phyloP scores from a whole-genome alignment of 768 basidiomycete species.

The Russula sp. region DNA sequence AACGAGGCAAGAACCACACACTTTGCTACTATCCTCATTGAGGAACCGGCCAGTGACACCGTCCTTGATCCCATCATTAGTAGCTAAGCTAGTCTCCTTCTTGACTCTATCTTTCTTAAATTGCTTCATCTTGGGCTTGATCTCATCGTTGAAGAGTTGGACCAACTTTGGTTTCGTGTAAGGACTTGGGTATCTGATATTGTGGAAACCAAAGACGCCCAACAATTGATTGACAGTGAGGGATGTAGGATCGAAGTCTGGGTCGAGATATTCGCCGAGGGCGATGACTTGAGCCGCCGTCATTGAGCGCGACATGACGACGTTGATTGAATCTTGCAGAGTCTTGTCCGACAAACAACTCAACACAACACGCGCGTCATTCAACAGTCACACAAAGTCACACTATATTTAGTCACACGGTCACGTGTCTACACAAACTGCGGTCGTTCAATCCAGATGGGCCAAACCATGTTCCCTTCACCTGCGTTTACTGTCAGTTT shows the following conservation, averaged over 20 bases:
- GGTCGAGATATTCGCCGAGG: conserved; percentile 73
- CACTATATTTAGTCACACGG: conserved; percentile 1
- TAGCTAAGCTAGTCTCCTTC: conserved; percentile 67
- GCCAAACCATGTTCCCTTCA: conserved; percentile 38
- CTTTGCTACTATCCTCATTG: conserved; percentile 46
- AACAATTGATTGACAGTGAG: conserved; percentile 81
- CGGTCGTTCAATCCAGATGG: conserved; percentile 33
- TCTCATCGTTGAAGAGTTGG: conserved; percentile 72
- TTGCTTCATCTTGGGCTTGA: conserved; percentile 56
- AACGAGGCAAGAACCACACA: conserved; percentile 32
- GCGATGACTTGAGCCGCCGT: conserved; percentile 76
- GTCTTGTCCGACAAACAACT: not conserved
- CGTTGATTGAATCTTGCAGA: not conserved
- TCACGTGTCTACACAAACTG: conserved; percentile 25
- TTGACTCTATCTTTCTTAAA: conserved; percentile 62
- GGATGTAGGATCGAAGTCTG: conserved; percentile 67
- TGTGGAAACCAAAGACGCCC: conserved; percentile 74
- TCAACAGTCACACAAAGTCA: conserved; percentile 27
- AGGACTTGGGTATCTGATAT: conserved; percentile 67
- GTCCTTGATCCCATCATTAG: conserved; percentile 79
- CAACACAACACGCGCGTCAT: conserved; percentile 21
- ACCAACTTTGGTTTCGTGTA: conserved; percentile 78
- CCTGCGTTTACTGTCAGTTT: conserved; percentile 13
- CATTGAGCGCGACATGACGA: conserved; percentile 62
- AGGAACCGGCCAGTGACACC: conserved; percentile 77